Evolutionary conservation across 257 asterid species (phyloP), one percentile per base, ranked within the genome.

Genomic region (Nicotiana otophora): DNA sequence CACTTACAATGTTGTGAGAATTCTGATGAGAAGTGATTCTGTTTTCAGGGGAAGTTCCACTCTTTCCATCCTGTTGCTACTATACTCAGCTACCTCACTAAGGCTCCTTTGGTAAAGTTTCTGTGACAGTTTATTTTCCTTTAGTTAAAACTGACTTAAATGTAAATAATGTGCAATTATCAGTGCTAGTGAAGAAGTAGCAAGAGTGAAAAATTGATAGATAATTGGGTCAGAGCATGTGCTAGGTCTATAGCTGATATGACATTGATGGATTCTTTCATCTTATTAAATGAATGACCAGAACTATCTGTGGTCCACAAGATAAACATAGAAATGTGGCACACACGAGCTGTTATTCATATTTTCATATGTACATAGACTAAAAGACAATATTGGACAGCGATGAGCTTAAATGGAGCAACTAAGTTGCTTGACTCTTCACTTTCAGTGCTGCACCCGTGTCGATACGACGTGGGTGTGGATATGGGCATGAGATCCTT

Each of bases 1-100:
- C 36, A 51, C 23, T 72, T 20, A 42, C 48, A 12, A 46, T 74
- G 80, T 74, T 74, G 5, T 74, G 80, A 14, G 15, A 74, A 12
- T 74, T 74, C 80, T 74, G 17, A 30, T 72, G 26, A 28, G 26
- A 7, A 58, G 23, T 7, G 55, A 77, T 33, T 46, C 46, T 78
- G 36, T 68, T 88, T 88, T 60, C 93, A 96, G 98, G 97, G 86
- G 14, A 96, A 96, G 85, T 96, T 94, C 86, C 98, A 96, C 85
- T 88, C 99, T 0, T 96, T 96, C 92, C 99, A 96, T 83, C 99
- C 98, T 0, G 98, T 96, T 86, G 93, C 99, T 36, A 92, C 98
- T 75, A 92, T 96, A 72, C 98, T 96, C 69, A 96, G 99, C 87
- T 96, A 96, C 91, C 98, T 96, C 74, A 89, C 92, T 89, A 96